phyloP scores from a whole-genome alignment of 306 rosid species.

The Inga leiocalycina region DNA sequence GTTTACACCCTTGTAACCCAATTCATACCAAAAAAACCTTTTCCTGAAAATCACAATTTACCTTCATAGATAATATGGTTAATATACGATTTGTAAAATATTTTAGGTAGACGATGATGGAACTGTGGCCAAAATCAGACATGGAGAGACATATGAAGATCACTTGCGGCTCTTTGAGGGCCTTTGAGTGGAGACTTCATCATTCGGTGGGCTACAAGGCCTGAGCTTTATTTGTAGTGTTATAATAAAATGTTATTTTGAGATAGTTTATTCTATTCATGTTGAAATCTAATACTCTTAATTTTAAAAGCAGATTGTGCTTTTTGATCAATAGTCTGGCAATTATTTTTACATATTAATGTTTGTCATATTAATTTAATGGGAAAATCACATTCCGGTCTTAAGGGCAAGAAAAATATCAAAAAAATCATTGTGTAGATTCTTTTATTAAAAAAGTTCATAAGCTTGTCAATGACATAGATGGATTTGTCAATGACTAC shows the following conservation, averaged over 20 bases:
- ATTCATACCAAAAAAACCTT: background rate
- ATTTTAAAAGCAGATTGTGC: background rate
- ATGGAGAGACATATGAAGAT: constrained; percentile 82
- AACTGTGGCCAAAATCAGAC: constrained; percentile 85
- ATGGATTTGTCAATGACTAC: too few relatives aligned
- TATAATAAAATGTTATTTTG: background rate
- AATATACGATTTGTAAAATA: background rate
- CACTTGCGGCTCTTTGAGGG: constrained; percentile 78
- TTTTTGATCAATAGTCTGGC: background rate
- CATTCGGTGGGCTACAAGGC: background rate
- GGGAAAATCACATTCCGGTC: too few relatives aligned
- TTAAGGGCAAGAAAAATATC: too few relatives aligned
- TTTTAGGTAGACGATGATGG: constrained; percentile 81
- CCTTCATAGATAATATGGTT: background rate
- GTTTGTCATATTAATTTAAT: background rate
- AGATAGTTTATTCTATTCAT: constrained; percentile 10
- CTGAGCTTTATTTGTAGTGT: constrained; percentile 13
- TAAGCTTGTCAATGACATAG: too few relatives aligned
- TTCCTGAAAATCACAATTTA: background rate
- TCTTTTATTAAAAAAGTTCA: too few relatives aligned
- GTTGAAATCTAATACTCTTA: background rate
- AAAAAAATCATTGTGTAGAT: too few relatives aligned
- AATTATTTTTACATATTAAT: background rate
- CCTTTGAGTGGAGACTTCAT: constrained; percentile 48
- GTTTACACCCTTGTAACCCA: background rate